Evolutionary conservation across 2,329 filamentous ascomycete species (phyloP), one percentile per base, ranked within the genome.

Genomic region (Alternaria consortialis): DNA sequence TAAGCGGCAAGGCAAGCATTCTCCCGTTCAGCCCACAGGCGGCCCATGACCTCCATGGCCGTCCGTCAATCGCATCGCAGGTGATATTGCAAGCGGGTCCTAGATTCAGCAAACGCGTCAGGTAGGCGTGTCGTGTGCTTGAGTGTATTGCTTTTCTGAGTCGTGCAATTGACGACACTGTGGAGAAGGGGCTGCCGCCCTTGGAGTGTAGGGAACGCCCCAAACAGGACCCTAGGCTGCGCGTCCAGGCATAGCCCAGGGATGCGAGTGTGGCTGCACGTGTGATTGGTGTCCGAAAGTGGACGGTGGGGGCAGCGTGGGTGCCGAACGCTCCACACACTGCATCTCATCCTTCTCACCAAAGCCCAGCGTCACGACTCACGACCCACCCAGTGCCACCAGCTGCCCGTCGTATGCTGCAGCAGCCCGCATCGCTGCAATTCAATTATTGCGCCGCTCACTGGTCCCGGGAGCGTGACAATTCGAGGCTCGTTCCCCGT

Each of bases 371-470:
- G 62, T 61, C 60, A 59, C 57, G 44, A 66, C 59, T 63, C 62
- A 59, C 66, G 64, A 64, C 65, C 67, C 65, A 59, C 68, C 58
- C 43, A 57, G 65, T 63, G 69, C 64, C 68, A 66, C 65, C 64
- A 61, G 68, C 69, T 64, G 63, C 59, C 46, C 62, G 63, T 68
- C 63, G 69, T 57, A 65, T 60, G 69, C 65, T 70, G 65, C 60
- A 64, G 65, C 60, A 64, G 64, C 58, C 56, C 62, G 66, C 59
- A 57, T 68, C 48, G 64, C 64, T 62, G 58, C 58, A 58, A 42
- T 65, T 56, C 53, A 62, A 67, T 67, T 67, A 56, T 66, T 68
- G 68, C 66, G 68, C 69, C 68, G 69, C 66, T 66, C 64, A 66
- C 66, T 68, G 54, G 51, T 61, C 59, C 56, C 60, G 53, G 44